phyloP scores from a whole-genome alignment of 2,329 filamentous ascomycete species.

The Trichoderma guizhouense region DNA sequence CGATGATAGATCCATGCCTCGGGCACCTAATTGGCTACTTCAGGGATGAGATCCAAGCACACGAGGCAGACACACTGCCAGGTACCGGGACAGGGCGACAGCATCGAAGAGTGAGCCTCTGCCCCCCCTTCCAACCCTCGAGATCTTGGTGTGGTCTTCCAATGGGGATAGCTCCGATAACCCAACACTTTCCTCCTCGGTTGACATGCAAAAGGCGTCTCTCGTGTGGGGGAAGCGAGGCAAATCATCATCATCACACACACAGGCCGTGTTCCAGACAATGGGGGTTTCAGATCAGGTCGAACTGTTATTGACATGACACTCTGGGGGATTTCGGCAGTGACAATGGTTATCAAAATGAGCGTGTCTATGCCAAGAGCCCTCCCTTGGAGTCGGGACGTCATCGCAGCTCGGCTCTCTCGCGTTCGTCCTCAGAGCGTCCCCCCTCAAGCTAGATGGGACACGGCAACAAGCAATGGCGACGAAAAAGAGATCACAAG shows the following conservation, averaged over 20 bases:
- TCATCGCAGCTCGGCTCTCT: not conserved
- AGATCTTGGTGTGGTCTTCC: not conserved
- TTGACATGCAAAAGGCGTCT: not conserved
- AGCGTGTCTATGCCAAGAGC: not conserved
- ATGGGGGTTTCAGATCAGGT: not conserved
- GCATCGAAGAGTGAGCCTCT: not conserved
- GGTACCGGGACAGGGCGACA: not conserved
- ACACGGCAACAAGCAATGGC: not conserved
- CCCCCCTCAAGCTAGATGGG: not conserved
- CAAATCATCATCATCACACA: not conserved
- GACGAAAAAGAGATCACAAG: not conserved
- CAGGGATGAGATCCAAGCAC: not conserved
- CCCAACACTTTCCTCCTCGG: not conserved
- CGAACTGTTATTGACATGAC: not conserved
- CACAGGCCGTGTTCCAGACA: not conserved
- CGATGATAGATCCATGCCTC: not conserved
- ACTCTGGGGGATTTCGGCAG: not conserved
- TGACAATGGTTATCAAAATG: not conserved
- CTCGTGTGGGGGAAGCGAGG: not conserved
- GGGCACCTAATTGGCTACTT: not conserved
- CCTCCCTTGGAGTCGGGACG: not conserved
- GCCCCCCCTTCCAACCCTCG: not conserved
- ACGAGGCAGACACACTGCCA: conserved; percentile 1
- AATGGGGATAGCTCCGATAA: not conserved
- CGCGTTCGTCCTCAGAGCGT: not conserved